Conservation (phyloP, 1,284 basidiomycete genomes). For the Cyathus olla region DNA sequence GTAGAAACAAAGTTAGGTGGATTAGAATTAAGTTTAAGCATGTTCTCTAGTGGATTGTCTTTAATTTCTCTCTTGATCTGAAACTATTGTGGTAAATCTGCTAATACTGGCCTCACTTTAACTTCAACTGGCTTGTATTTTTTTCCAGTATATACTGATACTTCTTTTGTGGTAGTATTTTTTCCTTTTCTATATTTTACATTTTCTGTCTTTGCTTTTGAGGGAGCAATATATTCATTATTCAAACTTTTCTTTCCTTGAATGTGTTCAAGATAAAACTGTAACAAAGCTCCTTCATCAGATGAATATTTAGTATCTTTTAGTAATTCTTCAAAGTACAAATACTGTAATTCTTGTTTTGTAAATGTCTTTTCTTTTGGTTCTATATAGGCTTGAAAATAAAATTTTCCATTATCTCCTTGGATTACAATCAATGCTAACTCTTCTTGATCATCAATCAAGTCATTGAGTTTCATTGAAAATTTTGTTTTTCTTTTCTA, state of each 20-base stretch:
- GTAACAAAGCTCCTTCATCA: neutral
- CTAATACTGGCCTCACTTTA: constrained; percentile 37
- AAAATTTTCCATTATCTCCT: neutral
- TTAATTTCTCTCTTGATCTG: constrained; percentile 37
- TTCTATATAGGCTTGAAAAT: constrained; percentile 3
- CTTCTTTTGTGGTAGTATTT: neutral
- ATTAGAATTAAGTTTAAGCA: constrained; percentile 28
- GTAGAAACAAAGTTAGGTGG: constrained; percentile 38
- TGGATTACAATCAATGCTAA: constrained; percentile 13
- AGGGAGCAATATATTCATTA: neutral
- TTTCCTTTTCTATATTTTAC: neutral
- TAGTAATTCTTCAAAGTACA: neutral
- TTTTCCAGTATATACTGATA: constrained; percentile 12
- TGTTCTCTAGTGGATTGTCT: constrained; percentile 38
- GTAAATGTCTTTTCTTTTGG: constrained; percentile 33
- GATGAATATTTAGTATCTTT: neutral
- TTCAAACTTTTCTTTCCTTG: neutral
- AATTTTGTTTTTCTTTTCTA: constrained; percentile 4
- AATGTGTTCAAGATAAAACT: neutral
- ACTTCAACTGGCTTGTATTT: constrained; percentile 46
- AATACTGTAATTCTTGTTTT: neutral
- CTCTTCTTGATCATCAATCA: constrained; percentile 21
- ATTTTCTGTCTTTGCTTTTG: neutral
- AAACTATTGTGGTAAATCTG: constrained; percentile 36
- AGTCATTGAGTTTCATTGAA: constrained; percentile 14